These are phyloP conservation scores for Coffea eugenioides DNA, from an alignment of 257 asterid species.

Conservation along the genomic window DNA sequence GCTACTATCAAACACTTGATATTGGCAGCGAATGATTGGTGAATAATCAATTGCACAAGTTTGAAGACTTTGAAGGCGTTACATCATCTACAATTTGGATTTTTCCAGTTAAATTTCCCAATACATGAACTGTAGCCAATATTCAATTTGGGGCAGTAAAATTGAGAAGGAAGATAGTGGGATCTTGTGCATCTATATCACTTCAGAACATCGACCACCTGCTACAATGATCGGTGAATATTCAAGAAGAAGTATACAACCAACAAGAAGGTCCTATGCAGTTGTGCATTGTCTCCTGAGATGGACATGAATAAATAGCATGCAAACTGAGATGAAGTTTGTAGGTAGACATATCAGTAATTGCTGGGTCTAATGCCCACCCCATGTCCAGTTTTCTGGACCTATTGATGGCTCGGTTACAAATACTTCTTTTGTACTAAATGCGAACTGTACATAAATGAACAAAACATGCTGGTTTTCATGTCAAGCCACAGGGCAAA, in stretches of 20 bases:
- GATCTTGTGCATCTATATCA: neutral
- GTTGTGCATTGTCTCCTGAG: neutral
- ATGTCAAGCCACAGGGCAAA: neutral
- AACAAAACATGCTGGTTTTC: neutral
- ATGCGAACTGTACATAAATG: neutral
- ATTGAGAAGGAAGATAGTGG: neutral
- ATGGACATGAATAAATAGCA: conserved; percentile 1
- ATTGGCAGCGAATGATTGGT: neutral
- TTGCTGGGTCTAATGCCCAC: conserved; percentile 1
- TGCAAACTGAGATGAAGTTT: neutral
- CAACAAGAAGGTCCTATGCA: neutral
- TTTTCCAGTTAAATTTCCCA: neutral
- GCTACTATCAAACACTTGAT: neutral
- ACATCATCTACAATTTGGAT: neutral
- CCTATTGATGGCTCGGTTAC: neutral
- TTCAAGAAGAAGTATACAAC: neutral
- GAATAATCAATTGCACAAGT: neutral
- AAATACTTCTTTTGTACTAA: neutral
- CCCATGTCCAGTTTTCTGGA: neutral
- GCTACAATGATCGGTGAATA: neutral
- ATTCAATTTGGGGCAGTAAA: neutral
- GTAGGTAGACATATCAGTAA: conserved; percentile 1
- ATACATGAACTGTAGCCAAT: neutral
- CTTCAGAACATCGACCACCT: neutral
- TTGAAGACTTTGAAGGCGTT: neutral